Base-by-base conservation (phyloP, 2,329 filamentous ascomycete species). In the Lojkania enalia region DNA sequence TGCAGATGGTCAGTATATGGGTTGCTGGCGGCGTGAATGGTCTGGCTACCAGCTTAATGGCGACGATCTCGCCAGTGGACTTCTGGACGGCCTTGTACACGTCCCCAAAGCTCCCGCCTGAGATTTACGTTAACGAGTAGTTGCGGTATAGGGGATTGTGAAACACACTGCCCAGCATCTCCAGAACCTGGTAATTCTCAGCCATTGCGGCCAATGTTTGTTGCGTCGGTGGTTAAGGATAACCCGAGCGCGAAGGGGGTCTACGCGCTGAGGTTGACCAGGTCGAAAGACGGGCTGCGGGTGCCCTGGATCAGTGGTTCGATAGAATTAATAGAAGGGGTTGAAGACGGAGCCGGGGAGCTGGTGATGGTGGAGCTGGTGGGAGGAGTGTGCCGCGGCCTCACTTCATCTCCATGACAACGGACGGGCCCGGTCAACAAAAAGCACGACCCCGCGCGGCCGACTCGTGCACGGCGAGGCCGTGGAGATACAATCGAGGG, bases 81-180 rank as follows among this genome's bases (percentile, higher is more conserved):
- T 85, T 89, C 63, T 97, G 90, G 64, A 96, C 91, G 39, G 90
- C 94, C 71, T 96, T 96, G 80, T 95, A 99, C 21, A 99, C 94
- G 33, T 92, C 85, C 44, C 94, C 94, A 70, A 99, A 99, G 70
- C 91, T 96, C 47, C 92, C 92, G 71, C 89, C 90, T 95, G 42
- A 19, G 35, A 14, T 21, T 6, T 33, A 16, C 7, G 9, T 11
- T 11, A 11, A 16, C 16, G 30, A 11, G 9, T 33, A 7, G 30
- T 33, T 15, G 30, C 9, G 7, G 9, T 9, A 11, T 16, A 16
- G 15, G 16, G 9, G 9, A 33, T 11, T 27, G 7, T n/a, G 9
- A 29, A 20, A 63, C 88, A 76, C 77, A 95, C 91, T 91, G 64
- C 92, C 92, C 63, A 97, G 80, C 77, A 97, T 94, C 78, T 97